Base-by-base conservation (phyloP, 768 basidiomycete species). In the Psilocybe cyanescens region DNA sequence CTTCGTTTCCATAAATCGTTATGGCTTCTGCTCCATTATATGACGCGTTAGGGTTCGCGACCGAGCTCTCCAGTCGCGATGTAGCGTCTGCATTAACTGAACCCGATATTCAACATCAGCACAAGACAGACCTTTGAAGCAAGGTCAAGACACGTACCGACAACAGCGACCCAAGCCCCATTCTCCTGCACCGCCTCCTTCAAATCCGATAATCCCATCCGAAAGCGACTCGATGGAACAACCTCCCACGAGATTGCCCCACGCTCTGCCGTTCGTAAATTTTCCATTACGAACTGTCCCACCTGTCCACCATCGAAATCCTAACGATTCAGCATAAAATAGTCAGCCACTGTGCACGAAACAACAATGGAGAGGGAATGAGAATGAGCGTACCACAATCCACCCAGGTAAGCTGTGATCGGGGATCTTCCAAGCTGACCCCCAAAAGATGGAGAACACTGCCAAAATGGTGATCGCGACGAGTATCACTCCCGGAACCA, bases 251-350 rank as follows among this genome's bases (percentile, higher is more conserved):
- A 35, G 8, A 62, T 57, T 3, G 52, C 72, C 73, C 37, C 30
- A 1, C 4, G 11, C 3, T 31, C 39, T n/a, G 5, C 49, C 44
- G n/a, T 41, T 0, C 71, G 72, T 29, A 62, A 75, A 77, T 85
- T 3, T 81, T 84, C n/a, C 75, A 65, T 16, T n/a, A 88, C 79
- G 0, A 70, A 70, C 46, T 79, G 75, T 11, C 88, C 87, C 6
- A 89, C 73, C 14, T 76, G 60, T 3, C 76, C 81, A 7, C 83
- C 86, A 53, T 89, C 88, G 60, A 88, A 88, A 66, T 89, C 86
- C 86, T 88, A n/a, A 0, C 33, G n/a, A 44, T 4, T 31, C 0
- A 39, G 12, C 44, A 16, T 16, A 39, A 39, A 16, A 44, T 11
- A 17, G 19, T 17, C 14, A 12, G n/a, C 16, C 11, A 28, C 16